Evolutionary conservation across 768 basidiomycete species (phyloP), one percentile per base, ranked within the genome.

Genomic region (Russula olivacea): DNA sequence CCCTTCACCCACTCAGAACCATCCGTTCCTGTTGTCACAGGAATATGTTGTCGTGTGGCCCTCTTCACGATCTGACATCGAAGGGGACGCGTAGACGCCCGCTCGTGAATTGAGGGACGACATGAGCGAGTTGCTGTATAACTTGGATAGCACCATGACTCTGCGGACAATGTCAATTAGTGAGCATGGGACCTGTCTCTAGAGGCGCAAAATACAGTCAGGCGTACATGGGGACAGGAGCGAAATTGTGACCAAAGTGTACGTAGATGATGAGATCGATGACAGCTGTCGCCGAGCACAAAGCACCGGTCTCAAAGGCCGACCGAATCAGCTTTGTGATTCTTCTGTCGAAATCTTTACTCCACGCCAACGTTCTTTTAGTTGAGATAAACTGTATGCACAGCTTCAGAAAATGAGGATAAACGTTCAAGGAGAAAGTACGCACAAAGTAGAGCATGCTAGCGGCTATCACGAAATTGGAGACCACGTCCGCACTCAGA

Each of bases 51-150:
- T 32, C n/a, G 9, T 2, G 15, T 32, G 17, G 17, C n/a, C 15
- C 50, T 38, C 59, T 12, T 21, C 38, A 6, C 7, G 43, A 11
- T 17, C 8, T 21, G 51, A 25, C 11, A 17, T 6, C 30, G 5
- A n/a, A 32, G 2, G 0, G 32, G 11, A 28, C 38, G 30, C 49
- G 25, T 41, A 51, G 17, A 19, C 12, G 1, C 17, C 19, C 12
- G 48, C 17, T 51, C 59, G 58, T 12, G 59, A 60, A 28, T 61
- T 56, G n/a, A 61, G 55, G 9, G 61, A 56, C n/a, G 55, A 48
- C 61, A 61, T 41, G 28, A 61, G 55, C 2, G 54, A 38, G 17
- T 61, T 61, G 38, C 55, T 61, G n/a, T 61, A 61, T 41, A 61
- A 34, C 48, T 61, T 61, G 23, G 61, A 50, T 28, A 61, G 1